A percentile compares a stretch with the other conserved stretches of the same genome.
These are phyloP conservation scores for Neofusicoccum kwambonambiense DNA, from an alignment of 2,329 filamentous ascomycete species.

Conservation along the genomic window DNA sequence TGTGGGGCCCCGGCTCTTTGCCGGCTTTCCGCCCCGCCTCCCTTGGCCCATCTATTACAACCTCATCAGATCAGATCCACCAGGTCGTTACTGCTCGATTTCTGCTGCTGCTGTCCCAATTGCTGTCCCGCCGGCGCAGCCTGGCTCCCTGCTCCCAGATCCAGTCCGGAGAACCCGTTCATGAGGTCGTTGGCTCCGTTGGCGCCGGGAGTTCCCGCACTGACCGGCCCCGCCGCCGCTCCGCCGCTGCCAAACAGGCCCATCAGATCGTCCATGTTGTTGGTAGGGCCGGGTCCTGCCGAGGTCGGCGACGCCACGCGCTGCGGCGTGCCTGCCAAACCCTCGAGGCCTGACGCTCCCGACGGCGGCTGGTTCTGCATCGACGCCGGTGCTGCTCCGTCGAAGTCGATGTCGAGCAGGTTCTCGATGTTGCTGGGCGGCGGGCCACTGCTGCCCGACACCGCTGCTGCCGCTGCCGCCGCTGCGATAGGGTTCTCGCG, in stretches of 20 bases:
- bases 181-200: slow-evolving; percentile 57
- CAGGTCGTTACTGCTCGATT: slow-evolving; percentile 15
- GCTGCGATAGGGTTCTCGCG: slow-evolving; percentile 93
- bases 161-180: slow-evolving; percentile 81
- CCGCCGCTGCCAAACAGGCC: slow-evolving; percentile 61
- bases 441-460: slow-evolving; percentile 53
- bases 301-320: slow-evolving; percentile 63
- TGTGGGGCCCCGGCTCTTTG: not conserved
- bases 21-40: slow-evolving; percentile 8
- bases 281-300: slow-evolving; percentile 46
- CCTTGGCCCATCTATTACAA: not conserved
- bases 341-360: slow-evolving; percentile 52
- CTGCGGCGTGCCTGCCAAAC: slow-evolving; percentile 64
- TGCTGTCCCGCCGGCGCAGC: slow-evolving; percentile 56
- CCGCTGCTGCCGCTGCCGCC: slow-evolving; percentile 68
- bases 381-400: slow-evolving; percentile 88
- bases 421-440: slow-evolving; percentile 85
- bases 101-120: slow-evolving; percentile 14
- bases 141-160: slow-evolving; percentile 65
- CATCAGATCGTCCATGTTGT: slow-evolving; percentile 79
- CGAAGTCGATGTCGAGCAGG: slow-evolving; percentile 92
- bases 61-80: slow-evolving; percentile 18
- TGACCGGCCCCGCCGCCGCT: slow-evolving; percentile 31
- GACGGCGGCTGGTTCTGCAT: slow-evolving; percentile 63
- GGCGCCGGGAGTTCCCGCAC: slow-evolving; percentile 31